Conservation (phyloP, 306 rosid species). For the Cicer arietinum region DNA sequence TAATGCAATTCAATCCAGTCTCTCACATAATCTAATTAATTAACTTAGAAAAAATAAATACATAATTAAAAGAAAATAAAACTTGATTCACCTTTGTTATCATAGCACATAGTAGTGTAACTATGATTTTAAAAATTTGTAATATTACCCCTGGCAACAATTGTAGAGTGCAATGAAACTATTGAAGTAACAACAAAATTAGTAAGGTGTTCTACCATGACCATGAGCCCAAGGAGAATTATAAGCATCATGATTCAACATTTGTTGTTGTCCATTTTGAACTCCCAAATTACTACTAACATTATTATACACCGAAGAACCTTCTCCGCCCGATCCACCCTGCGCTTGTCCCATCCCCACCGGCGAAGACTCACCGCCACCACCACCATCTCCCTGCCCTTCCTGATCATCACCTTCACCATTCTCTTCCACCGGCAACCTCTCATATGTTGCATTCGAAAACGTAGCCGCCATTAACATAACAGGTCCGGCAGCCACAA, state of each 20-base stretch:
- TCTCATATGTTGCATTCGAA: slow-evolving; percentile 78
- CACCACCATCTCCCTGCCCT: slow-evolving; percentile 42
- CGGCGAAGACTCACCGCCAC: slow-evolving; percentile 26
- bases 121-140: too few relatives aligned
- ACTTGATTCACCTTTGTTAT: not conserved
- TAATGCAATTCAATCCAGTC: not conserved
- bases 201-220: slow-evolving; percentile 64
- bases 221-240: slow-evolving; percentile 71
- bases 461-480: slow-evolving; percentile 83
- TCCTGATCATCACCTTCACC: slow-evolving; percentile 63
- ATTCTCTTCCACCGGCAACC: slow-evolving; percentile 65
- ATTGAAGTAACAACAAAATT: not conserved
- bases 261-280: slow-evolving; percentile 59
- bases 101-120: too few relatives aligned
- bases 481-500: slow-evolving; percentile 76
- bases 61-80: not conserved
- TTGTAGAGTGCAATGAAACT: too few relatives aligned
- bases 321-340: slow-evolving; percentile 44
- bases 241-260: slow-evolving; percentile 70
- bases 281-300: slow-evolving; percentile 53
- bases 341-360: slow-evolving; percentile 18
- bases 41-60: not conserved
- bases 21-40: not conserved
- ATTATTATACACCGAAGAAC: slow-evolving; percentile 53
- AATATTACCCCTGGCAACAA: too few relatives aligned